Base-by-base conservation (phyloP, 192 early-diverging fungal genomes). In the Backusella tarrabulga region DNA sequence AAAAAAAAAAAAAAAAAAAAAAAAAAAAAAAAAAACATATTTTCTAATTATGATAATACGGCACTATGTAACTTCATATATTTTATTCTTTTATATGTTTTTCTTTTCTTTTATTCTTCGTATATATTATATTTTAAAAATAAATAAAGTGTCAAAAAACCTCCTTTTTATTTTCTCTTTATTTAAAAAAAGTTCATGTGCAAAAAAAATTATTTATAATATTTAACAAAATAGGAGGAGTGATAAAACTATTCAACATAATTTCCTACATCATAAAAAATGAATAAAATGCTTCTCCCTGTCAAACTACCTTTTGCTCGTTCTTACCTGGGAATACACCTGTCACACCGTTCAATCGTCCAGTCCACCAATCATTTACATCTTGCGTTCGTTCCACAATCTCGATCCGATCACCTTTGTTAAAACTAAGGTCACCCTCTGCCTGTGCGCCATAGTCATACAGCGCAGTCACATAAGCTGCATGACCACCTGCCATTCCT, bases 301-400 rank as follows among this genome's bases (percentile, higher is more conserved):
- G 32, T 67, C 32, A 19, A 14, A 34, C 6, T 32, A n/a, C 42
- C 42, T 44, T n/a, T 35, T 68, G 36, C 19, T 69, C 6, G 67
- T 19, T 3, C 19, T 73, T 81, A 81, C 80, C 80, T 50, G 80
- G 80, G 40, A 82, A 82, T 4, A 82, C 50, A 41, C 80, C 80
- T 11, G 71, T 76, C 3, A 60, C 34, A 40, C 79, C 81, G 79
- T 79, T 75, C 5, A 84, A 12, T 35, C 69, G 75, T 29, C 85
- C 85, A 40, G 81, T 76, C 85, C 85, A 86, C 85, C 85, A 86
- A 76, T 80, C 81, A 75, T 86, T 84, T 11, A 68, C 21, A 35
- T 80, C 83, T 17, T 66, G 68, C 5, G 83, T 82, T 71, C 71
- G 74, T 68, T 86, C 72, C 7, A 84, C 41, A 11, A 86, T 46